Base-by-base conservation (phyloP, 768 basidiomycete genomes). In the Termitomyces sp. region DNA sequence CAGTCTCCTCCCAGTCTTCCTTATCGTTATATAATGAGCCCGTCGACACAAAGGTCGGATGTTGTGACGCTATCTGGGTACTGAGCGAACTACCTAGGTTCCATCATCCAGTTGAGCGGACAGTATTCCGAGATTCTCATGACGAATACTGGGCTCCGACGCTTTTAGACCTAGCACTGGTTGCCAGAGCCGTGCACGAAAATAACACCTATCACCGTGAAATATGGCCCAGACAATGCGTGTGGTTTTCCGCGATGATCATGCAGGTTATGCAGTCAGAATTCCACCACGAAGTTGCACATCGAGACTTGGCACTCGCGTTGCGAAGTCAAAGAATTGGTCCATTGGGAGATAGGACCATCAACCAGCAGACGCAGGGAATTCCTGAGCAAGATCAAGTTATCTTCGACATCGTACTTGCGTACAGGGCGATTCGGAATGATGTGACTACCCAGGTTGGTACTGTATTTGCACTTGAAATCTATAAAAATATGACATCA, bases 211-310 rank as follows among this genome's bases (percentile, higher is more conserved):
- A 30, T 30, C 6, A 7, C 30, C 30, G 30, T 30, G 30, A 63
- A 26, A 40, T 53, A 36, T 63, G 57, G 57, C 54, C 50, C 2
- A 48, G 57, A n/a, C 62, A 63, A 51, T 60, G 62, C 24, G 54
- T 54, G 24, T 60, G 62, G 59, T 63, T 60, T 45, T 60, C 59
- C 42, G 54, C 45, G 7, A 58, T 58, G 57, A 50, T 63, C 33
- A 32, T 63, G 32, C 57, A 54, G 13, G 54, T 53, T 14, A 40
- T 63, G 57, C 59, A 63, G 50, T 54, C 57, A 7, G 51, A 60
- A 18, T 63, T 63, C 26, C 49, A 45, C 3, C 56, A 63, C 32
- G 53, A 58, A 13, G 35, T 63, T 38, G 33, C 49, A 12, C 57
- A 63, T 40, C 57, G 59, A 16, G 59, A 60, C 33, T 57, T 52